A percentile compares a stretch with the other conserved stretches of the same genome.
Conservation (phyloP, 2,329 filamentous ascomycete genomes). For the Ophiosphaerella herpotricha region DNA sequence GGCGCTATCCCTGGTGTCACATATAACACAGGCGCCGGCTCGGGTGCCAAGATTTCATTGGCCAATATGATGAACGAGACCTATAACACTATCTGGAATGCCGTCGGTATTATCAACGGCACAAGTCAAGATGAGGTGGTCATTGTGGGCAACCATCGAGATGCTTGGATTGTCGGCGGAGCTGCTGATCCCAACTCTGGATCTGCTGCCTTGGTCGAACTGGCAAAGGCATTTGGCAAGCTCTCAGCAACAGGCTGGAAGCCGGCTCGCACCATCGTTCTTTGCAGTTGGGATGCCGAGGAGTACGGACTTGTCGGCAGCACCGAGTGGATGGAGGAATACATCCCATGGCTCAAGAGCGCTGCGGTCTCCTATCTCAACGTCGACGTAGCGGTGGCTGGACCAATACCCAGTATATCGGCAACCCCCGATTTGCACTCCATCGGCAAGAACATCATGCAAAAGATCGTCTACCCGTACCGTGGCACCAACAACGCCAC, state of each 20-base stretch:
- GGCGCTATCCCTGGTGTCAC: constrained; percentile 43
- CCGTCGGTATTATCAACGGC: constrained; percentile 70
- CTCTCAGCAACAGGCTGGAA: constrained; percentile 57
- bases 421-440: constrained; percentile 50
- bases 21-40: constrained; percentile 51
- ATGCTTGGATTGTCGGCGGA: constrained; percentile 60
- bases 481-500: constrained; percentile 46
- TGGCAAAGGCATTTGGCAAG: constrained; percentile 56
- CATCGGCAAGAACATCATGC: constrained; percentile 43
- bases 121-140: constrained; percentile 62
- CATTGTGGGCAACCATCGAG: constrained; percentile 58
- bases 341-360: constrained; percentile 52
- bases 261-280: constrained; percentile 55
- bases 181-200: constrained; percentile 60
- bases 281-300: constrained; percentile 52
- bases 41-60: constrained; percentile 54
- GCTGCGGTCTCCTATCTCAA: constrained; percentile 57
- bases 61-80: constrained; percentile 79
- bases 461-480: constrained; percentile 50
- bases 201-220: constrained; percentile 55
- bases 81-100: constrained; percentile 80
- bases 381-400: constrained; percentile 55
- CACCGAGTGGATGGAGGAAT: constrained; percentile 58
- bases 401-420: constrained; percentile 46
- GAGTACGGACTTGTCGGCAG: constrained; percentile 47